Evolutionary conservation across 345 rosid species (phyloP).

Genomic region (Citrus sp.): DNA sequence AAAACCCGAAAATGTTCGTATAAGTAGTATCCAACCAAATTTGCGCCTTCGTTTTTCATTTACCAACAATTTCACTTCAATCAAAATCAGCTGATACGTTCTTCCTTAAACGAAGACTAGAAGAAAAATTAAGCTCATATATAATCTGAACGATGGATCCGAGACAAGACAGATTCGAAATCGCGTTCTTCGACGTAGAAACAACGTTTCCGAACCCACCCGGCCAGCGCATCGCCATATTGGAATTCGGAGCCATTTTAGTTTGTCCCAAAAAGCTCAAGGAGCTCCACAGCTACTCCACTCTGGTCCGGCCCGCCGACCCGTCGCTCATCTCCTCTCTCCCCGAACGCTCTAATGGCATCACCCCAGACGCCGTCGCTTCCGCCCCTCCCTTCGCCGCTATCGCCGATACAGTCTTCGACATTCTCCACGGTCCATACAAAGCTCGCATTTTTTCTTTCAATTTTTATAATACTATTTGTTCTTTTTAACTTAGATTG

Average conservation of each 20-base stretch:
- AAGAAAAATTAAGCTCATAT: no score
- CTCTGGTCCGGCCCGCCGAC: constrained; percentile 71
- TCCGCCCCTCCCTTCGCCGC: constrained; percentile 62
- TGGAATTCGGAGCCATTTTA: constrained; percentile 86
- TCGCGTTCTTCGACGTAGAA: constrained; percentile 88
- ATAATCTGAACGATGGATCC: constrained; percentile 23
- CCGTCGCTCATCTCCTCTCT: constrained; percentile 51
- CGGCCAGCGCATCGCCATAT: constrained; percentile 58
- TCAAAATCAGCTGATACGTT: not conserved
- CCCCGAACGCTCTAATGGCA: constrained; percentile 71
- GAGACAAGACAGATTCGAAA: constrained; percentile 49
- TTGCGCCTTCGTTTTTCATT: not conserved
- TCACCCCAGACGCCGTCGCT: constrained; percentile 47
- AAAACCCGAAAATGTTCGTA: not conserved
- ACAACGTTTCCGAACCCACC: constrained; percentile 64
- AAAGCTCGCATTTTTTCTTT: not conserved
- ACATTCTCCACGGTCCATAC: constrained; percentile 61
- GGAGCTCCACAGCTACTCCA: constrained; percentile 64
- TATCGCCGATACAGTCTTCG: constrained; percentile 70
- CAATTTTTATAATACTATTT: not conserved
- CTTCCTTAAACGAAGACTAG: not conserved
- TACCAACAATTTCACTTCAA: not conserved
- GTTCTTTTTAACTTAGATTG: not conserved
- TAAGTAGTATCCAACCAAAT: not conserved
- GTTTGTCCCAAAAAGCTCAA: constrained; percentile 74